These are phyloP conservation scores for Pterocarpus santalinus DNA, from an alignment of 306 rosid genomes.

Conservation along the genomic window DNA sequence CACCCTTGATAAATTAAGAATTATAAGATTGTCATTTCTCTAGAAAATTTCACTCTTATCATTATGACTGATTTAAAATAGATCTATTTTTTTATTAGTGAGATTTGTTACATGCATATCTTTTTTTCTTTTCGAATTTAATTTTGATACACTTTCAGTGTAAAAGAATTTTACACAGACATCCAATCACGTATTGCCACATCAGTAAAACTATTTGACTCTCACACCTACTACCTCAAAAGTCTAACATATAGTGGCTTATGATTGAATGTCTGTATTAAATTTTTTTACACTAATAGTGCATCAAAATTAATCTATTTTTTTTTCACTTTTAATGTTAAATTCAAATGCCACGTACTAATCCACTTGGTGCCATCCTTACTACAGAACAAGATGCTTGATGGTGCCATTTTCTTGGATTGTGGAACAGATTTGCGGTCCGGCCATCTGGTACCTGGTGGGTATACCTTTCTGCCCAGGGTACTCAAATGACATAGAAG, in stretches of 20 bases:
- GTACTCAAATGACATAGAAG: slow-evolving; percentile 2
- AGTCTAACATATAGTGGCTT: no score
- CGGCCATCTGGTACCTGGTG: slow-evolving; percentile 83
- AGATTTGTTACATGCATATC: neutral
- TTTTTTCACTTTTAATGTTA: slow-evolving; percentile 32
- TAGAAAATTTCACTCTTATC: no score
- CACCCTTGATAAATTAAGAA: slow-evolving; percentile 22
- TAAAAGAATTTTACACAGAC: no score
- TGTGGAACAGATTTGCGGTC: slow-evolving; percentile 92
- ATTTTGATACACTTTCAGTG: no score
- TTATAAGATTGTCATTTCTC: slow-evolving; percentile 1
- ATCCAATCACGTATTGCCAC: no score
- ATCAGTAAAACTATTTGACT: no score
- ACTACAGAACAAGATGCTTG: slow-evolving; percentile 71
- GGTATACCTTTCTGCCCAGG: slow-evolving; percentile 51
- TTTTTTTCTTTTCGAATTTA: neutral
- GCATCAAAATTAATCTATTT: no score
- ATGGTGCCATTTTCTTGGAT: slow-evolving; percentile 82
- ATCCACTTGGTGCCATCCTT: slow-evolving; percentile 27
- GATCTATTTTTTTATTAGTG: no score
- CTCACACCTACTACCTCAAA: no score
- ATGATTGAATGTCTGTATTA: no score
- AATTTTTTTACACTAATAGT: no score
- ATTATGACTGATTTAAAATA: no score
- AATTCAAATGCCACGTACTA: slow-evolving; percentile 10